Evolutionary conservation across 768 basidiomycete species (phyloP), one percentile per base, ranked within the genome.

Genomic region (Boletus pseudopeckii): DNA sequence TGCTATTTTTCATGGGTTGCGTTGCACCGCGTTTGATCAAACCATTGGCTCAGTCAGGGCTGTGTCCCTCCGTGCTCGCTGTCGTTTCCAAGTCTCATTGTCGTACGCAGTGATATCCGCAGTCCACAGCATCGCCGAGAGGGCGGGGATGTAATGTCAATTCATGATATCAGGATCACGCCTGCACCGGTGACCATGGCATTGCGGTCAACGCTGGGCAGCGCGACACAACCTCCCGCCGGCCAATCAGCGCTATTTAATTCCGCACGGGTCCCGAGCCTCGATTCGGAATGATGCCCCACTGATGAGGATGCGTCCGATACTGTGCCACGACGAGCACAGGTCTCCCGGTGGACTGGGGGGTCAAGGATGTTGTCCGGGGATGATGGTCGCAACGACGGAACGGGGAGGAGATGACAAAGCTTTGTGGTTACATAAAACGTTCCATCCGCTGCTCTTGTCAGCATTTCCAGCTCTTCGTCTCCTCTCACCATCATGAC

Each of bases 391-490:
- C 24, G 4, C 24, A 24, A 24, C 24, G 24, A 47, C 22, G 34
- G 47, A 28, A 30, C 18, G 37, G 34, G 50, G 45, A 60, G 55
- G 53, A 53, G 68, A 69, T 69, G 68, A 69, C 68, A 69, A 69
- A 69, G 68, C 68, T 55, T 58, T 39, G 52, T 65, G 68, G 68
- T 69, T 69, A 69, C 68, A 69, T 69, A 69, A 69, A 69, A 64
- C 48, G 69, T 62, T 58, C 59, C 50, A 58, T 57, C 52, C 51
- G 45, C 42, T 60, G 64, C 64, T 57, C 59, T 71, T 71, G 68
- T 69, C 68, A 69, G 69, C 69, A 69, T 47, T 65, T 64, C 63
- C 60, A 56, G 55, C 46, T 59, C 60, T 68, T 66, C 56, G 53
- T 70, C 68, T 67, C 60, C 67, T 66, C 67, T 67, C 58, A 71